Percentiles rank a stretch among this genome's conserved stretches.
Evolutionary conservation across 164 flowering plant species (phyloP).

Genomic region (Buxus sempervirens): DNA sequence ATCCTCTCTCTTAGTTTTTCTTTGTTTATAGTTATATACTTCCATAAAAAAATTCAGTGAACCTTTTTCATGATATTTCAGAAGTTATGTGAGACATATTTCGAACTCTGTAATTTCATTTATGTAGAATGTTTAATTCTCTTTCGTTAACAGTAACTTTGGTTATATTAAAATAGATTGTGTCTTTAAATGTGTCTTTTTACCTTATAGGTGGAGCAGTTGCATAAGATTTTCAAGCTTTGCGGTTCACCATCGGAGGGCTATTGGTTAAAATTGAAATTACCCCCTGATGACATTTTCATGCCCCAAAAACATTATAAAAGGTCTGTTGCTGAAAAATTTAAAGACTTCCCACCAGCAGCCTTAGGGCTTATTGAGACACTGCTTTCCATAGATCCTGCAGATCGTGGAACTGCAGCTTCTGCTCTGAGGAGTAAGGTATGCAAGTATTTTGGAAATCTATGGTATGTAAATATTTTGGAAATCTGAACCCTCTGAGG

Average conservation of each 20-base stretch:
- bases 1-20: no score
- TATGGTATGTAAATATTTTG: neutral
- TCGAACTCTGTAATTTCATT: no score
- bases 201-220: slow-evolving; percentile 77
- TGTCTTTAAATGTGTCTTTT: slow-evolving; percentile 5
- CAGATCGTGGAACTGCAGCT: slow-evolving; percentile 86
- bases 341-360: slow-evolving; percentile 80
- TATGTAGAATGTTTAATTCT: no score
- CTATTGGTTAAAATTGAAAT: slow-evolving; percentile 87
- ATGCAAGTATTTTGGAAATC: neutral
- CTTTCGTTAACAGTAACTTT: neutral
- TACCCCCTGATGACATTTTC: slow-evolving; percentile 93
- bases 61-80: no score
- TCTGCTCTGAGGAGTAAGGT: slow-evolving; percentile 86
- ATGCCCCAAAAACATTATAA: slow-evolving; percentile 94
- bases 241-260: slow-evolving; percentile 98
- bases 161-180: neutral
- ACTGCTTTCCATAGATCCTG: slow-evolving; percentile 84
- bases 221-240: slow-evolving; percentile 95
- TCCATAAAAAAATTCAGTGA: no score
- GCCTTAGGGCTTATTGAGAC: slow-evolving; percentile 76
- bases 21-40: no score
- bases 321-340: slow-evolving; percentile 78
- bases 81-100: no score
- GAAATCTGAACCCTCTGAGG: neutral